phyloP scores from a whole-genome alignment of 352 stramenopile genomes.

The Phytophthora tubulina region DNA sequence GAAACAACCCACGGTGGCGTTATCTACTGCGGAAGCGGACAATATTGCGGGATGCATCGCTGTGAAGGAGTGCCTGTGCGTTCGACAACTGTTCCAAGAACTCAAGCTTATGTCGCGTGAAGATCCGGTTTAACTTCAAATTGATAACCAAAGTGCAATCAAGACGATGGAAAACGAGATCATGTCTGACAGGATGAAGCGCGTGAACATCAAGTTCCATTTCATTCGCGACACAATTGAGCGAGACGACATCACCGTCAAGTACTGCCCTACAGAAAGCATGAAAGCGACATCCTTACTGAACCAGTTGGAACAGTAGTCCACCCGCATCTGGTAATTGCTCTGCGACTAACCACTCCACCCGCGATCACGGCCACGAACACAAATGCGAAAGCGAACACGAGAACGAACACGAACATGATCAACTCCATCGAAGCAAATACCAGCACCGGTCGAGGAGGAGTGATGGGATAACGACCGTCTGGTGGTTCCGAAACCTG shows the following conservation, averaged over 20 bases:
- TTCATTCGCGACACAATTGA: slow-evolving; percentile 19
- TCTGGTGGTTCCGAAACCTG: too few relatives aligned
- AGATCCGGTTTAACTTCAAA: not conserved
- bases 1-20: slow-evolving; percentile 12
- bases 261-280: slow-evolving; percentile 9
- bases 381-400: too few relatives aligned
- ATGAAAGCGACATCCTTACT: too few relatives aligned
- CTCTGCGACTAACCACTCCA: too few relatives aligned
- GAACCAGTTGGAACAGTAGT: too few relatives aligned
- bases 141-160: slow-evolving; percentile 27
- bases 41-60: slow-evolving; percentile 12
- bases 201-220: slow-evolving; percentile 32
- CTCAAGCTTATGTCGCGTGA: not conserved
- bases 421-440: too few relatives aligned
- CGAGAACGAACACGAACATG: too few relatives aligned
- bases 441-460: too few relatives aligned
- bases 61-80: slow-evolving; percentile 21
- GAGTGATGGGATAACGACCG: too few relatives aligned
- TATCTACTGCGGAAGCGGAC: slow-evolving; percentile 14
- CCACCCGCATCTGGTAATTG: too few relatives aligned
- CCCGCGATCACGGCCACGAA: too few relatives aligned
- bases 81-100: slow-evolving; percentile 9
- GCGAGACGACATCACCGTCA: not conserved
- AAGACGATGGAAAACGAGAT: slow-evolving; percentile 22
- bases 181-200: slow-evolving; percentile 5